A percentile compares a stretch with the other conserved stretches of the same genome.
phyloP scores from a whole-genome alignment of 495 filamentous ascomycete species.

The Daldinia vernicosa region DNA sequence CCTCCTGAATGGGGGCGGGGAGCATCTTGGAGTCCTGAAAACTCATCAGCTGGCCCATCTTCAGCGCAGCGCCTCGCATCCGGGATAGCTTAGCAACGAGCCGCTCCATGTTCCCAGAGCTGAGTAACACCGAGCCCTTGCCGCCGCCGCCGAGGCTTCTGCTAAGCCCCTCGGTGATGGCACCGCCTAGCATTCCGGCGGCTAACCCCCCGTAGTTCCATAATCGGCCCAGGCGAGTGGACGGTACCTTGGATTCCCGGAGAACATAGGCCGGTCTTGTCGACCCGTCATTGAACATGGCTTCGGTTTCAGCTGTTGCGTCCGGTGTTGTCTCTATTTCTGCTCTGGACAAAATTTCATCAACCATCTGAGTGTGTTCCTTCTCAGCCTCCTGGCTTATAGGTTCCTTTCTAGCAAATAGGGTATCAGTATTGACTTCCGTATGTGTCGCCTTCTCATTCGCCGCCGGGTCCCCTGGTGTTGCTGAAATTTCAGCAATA shows the following conservation, averaged over 20 bases:
- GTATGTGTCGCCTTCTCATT: constrained; percentile 37
- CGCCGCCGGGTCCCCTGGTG: constrained; percentile 21
- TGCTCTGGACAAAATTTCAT: constrained; percentile 33
- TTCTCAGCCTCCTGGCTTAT: constrained; percentile 18
- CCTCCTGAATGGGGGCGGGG: constrained; percentile 81
- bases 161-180: constrained; percentile 81
- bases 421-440: constrained; percentile 24
- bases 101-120: constrained; percentile 86
- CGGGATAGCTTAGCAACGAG: constrained; percentile 90
- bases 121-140: constrained; percentile 83
- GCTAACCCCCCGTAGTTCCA: constrained; percentile 96
- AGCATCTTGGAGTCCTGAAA: constrained; percentile 99
- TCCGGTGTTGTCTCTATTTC: constrained; percentile 17
- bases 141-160: constrained; percentile 68
- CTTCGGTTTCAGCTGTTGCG: constrained; percentile 12
- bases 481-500: constrained; percentile 27
- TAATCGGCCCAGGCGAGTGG: constrained; percentile 82
- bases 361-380: constrained; percentile 30
- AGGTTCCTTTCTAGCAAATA: constrained; percentile 27
- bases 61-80: constrained; percentile 98
- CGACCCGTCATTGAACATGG: constrained; percentile 23
- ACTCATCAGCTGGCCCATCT: constrained; percentile 96
- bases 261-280: constrained; percentile 67
- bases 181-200: constrained; percentile 96
- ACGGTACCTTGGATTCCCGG: constrained; percentile 88